Percentiles rank a stretch among this genome's conserved stretches.
Conservation (phyloP, 1,284 basidiomycete species). For the Coniferiporia weirii region DNA sequence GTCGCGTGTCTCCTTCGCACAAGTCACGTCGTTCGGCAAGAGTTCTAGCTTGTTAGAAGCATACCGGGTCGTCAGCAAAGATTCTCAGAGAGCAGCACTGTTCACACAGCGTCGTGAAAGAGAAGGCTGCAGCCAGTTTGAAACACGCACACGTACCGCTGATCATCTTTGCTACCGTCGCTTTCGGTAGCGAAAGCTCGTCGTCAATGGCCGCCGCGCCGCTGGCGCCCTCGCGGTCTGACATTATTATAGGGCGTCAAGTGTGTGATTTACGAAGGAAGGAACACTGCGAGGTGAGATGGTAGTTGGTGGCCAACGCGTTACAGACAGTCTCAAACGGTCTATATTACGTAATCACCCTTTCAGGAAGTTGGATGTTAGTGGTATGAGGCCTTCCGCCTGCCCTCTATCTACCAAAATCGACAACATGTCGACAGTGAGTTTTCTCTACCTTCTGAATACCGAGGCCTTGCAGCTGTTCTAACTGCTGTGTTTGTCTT, state of each 20-base stretch:
- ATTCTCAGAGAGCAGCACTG: constrained; percentile 11
- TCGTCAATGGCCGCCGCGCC: constrained; percentile 70
- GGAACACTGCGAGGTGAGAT: not conserved
- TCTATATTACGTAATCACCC: constrained; percentile 6
- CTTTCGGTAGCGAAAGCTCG: constrained; percentile 92
- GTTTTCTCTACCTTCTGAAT: constrained; percentile 21
- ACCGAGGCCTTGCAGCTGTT: not conserved
- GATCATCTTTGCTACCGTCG: constrained; percentile 97
- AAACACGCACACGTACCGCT: constrained; percentile 51
- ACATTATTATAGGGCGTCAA: constrained; percentile 48
- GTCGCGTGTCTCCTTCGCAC: constrained; percentile 94
- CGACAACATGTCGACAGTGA: constrained; percentile 53
- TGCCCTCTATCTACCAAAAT: constrained; percentile 22
- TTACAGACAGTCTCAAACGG: not conserved
- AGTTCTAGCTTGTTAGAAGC: constrained; percentile 46
- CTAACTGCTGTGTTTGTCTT: not conserved
- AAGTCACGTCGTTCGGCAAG: constrained; percentile 84
- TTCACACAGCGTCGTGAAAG: constrained; percentile 14
- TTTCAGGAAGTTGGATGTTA: not conserved
- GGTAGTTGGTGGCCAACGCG: not conserved
- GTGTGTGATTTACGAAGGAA: not conserved
- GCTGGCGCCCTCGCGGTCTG: constrained; percentile 76
- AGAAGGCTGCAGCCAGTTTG: not conserved
- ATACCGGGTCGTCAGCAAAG: constrained; percentile 11
- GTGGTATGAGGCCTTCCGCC: not conserved